phyloP scores from a whole-genome alignment of 345 rosid species.

The Eucalyptus decipiens region DNA sequence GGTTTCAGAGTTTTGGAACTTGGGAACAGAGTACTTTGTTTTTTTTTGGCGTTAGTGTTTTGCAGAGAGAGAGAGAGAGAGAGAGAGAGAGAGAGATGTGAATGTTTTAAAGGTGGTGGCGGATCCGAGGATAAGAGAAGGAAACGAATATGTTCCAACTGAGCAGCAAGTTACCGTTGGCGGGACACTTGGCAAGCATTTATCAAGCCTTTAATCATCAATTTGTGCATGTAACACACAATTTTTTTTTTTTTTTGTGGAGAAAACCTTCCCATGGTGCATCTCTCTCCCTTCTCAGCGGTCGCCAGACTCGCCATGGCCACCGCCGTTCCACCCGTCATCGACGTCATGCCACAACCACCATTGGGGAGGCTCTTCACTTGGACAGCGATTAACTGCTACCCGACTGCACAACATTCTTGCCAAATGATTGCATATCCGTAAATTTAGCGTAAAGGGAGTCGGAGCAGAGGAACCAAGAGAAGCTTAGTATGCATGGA shows the following conservation, averaged over 20 bases:
- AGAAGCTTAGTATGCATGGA: not conserved
- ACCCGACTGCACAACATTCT: not conserved
- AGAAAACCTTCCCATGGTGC: not conserved
- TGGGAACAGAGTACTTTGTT: not conserved
- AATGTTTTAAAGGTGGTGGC: not conserved
- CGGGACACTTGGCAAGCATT: not conserved
- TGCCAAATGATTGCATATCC: not conserved
- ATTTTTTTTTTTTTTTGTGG: rapidly evolving
- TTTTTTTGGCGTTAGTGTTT: not conserved
- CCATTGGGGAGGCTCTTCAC: not conserved
- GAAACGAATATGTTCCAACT: not conserved
- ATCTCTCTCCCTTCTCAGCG: not conserved
- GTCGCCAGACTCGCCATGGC: not conserved
- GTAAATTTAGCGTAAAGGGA: not conserved
- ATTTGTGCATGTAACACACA: not conserved
- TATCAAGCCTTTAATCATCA: not conserved
- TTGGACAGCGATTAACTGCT: not conserved
- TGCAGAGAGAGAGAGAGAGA: not conserved
- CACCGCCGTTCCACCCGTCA: not conserved
- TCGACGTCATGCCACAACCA: not conserved
- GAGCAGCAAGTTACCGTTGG: no score
- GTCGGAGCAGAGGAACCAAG: not conserved
- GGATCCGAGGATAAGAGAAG: not conserved
- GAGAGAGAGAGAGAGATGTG: not conserved
- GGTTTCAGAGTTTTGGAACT: not conserved